Evolutionary conservation across 2,329 filamentous ascomycete genomes (phyloP).

Genomic region (Ophiostoma angusticollis): DNA sequence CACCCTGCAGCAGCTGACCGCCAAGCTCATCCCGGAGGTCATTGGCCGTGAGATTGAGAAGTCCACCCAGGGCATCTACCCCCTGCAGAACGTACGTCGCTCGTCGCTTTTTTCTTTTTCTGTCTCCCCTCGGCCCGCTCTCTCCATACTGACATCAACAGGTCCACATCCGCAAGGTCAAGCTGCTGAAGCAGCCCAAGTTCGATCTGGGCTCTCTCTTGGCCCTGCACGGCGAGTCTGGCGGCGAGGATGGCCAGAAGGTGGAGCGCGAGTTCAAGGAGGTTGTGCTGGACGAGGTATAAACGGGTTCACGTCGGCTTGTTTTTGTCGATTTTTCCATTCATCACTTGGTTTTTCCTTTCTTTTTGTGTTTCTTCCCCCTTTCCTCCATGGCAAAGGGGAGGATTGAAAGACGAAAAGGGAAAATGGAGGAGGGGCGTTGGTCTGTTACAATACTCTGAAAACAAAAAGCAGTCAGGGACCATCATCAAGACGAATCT

Average conservation of each 20-base stretch:
- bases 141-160: slow-evolving; percentile 24
- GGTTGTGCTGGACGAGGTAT: slow-evolving; percentile 85
- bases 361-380: neutral
- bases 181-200: slow-evolving; percentile 97
- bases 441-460: slow-evolving; percentile 10
- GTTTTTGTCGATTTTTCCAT: slow-evolving; percentile 8
- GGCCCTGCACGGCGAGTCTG: slow-evolving; percentile 93
- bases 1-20: slow-evolving; percentile 90
- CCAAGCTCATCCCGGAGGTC: slow-evolving; percentile 98
- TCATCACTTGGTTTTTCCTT: slow-evolving; percentile 4
- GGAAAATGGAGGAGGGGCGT: slow-evolving; percentile 8
- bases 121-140: no score
- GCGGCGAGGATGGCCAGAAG: slow-evolving; percentile 95
- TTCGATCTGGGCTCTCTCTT: slow-evolving; percentile 96
- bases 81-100: slow-evolving; percentile 80
- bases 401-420: slow-evolving; percentile 2
- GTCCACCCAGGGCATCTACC: slow-evolving; percentile 98
- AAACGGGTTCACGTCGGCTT: slow-evolving; percentile 37
- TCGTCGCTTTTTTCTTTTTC: neutral
- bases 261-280: slow-evolving; percentile 99
- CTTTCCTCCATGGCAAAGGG: neutral
- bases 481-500: slow-evolving; percentile 7
- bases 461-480: slow-evolving; percentile 11
- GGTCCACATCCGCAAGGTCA: slow-evolving; percentile 99
- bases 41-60: slow-evolving; percentile 99